These are phyloP conservation scores for Agaricus sinodeliciosus DNA, from an alignment of 768 basidiomycete genomes.

Conservation along the genomic window DNA sequence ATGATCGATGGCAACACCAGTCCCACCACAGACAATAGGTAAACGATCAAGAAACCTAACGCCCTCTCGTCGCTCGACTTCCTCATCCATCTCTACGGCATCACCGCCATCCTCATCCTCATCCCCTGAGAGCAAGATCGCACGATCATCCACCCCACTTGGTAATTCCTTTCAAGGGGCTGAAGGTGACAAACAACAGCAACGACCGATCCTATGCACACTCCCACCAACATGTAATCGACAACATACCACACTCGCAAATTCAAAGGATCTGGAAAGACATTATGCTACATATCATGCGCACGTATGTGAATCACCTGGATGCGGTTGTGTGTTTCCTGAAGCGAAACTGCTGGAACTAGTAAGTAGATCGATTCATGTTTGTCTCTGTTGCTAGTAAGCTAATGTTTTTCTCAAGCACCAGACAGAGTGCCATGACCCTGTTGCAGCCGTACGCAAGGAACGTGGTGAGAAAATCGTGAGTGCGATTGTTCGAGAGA, in stretches of 20 bases:
- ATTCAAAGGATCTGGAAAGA: constrained; percentile 64
- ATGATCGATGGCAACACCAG: constrained; percentile 7
- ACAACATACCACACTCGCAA: constrained; percentile 55
- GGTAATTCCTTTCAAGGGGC: background rate
- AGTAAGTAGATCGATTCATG: constrained; percentile 40
- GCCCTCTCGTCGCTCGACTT: constrained; percentile 19
- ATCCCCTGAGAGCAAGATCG: constrained; percentile 14
- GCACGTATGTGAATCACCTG: constrained; percentile 65
- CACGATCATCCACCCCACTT: constrained; percentile 17
- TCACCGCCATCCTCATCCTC: constrained; percentile 11
- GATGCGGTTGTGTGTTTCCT: constrained; percentile 80
- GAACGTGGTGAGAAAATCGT: constrained; percentile 86
- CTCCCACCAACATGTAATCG: constrained; percentile 81
- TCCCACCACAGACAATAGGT: constrained; percentile 4
- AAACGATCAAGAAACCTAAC: constrained; percentile 29
- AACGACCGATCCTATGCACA: constrained; percentile 39
- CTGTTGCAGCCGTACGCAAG: constrained; percentile 67
- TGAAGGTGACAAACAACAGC: background rate
- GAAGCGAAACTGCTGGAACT: constrained; percentile 72
- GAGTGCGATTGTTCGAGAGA: constrained; percentile 20
- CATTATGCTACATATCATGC: constrained; percentile 85
- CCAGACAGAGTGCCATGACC: constrained; percentile 85
- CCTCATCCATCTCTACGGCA: constrained; percentile 26
- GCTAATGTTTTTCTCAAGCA: constrained; percentile 37
- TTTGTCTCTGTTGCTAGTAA: constrained; percentile 4